These are phyloP conservation scores for Chaetomidium leptoderma DNA, from an alignment of 495 filamentous ascomycete genomes.

Conservation along the genomic window DNA sequence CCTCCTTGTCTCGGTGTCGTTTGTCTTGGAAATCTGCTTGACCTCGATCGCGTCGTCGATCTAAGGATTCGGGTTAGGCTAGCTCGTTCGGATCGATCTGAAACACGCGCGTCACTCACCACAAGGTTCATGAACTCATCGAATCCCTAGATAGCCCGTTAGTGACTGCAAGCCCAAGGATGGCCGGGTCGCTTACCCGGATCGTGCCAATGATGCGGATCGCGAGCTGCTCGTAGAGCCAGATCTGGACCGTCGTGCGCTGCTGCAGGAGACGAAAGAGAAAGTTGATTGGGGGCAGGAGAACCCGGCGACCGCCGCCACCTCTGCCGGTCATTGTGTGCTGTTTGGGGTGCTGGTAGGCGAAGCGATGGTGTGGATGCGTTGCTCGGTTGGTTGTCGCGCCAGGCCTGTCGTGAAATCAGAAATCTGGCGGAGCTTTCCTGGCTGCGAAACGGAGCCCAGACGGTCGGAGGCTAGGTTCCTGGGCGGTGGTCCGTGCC, in stretches of 20 bases:
- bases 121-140: constrained; percentile 99
- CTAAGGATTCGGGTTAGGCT: constrained; percentile 15
- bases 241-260: constrained; percentile 82
- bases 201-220: constrained; percentile 96
- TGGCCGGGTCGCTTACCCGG: constrained; percentile 53
- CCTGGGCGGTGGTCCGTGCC: constrained; percentile 22
- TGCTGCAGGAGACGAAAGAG: constrained; percentile 95
- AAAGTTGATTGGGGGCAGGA: constrained; percentile 93
- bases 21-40: constrained; percentile 73
- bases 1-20: constrained; percentile 68
- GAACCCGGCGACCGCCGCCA: constrained; percentile 77
- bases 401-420: constrained; percentile 17
- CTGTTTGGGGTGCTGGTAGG: constrained; percentile 10
- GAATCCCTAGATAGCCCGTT: constrained; percentile 38
- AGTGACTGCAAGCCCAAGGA: not conserved
- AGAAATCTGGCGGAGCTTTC: constrained; percentile 15
- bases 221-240: constrained; percentile 92
- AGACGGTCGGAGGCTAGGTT: too few relatives aligned
- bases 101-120: constrained; percentile 55
- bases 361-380: not conserved
- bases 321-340: constrained; percentile 74
- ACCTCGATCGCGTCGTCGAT: constrained; percentile 90
- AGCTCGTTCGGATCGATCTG: not conserved
- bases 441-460: not conserved
- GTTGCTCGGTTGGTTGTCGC: constrained; percentile 14